A percentile compares a stretch with the other conserved stretches of the same genome.
phyloP scores from a whole-genome alignment of 257 asterid species.

The Solanum stenotomum region DNA sequence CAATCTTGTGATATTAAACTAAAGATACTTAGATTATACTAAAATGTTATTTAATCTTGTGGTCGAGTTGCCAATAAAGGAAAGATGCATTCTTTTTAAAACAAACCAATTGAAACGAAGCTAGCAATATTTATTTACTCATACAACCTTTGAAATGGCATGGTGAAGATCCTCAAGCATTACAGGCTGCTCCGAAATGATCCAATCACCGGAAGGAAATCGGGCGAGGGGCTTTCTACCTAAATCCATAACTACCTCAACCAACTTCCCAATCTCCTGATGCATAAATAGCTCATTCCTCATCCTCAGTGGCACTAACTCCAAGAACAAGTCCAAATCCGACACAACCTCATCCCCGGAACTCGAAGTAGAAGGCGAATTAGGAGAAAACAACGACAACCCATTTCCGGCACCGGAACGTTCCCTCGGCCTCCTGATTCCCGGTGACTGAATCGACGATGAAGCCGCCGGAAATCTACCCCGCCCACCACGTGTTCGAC shows the following conservation, averaged over 20 bases:
- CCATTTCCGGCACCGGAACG: conserved; percentile 38
- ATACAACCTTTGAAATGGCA: conserved; percentile 77
- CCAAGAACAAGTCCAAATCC: conserved; percentile 84
- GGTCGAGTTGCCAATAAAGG: neutral
- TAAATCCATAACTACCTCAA: conserved; percentile 98
- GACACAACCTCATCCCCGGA: conserved; percentile 52
- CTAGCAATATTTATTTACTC: neutral
- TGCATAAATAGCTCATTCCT: conserved; percentile 56
- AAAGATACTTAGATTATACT: neutral
- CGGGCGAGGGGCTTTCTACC: conserved; percentile 95
- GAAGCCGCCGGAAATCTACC: conserved; percentile 36
- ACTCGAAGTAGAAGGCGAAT: conserved; percentile 39
- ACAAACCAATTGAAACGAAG: neutral
- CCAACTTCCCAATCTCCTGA: conserved; percentile 50
- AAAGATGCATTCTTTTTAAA: neutral
- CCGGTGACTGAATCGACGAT: conserved; percentile 45
- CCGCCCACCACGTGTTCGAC: conserved; percentile 49
- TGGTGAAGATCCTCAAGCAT: conserved; percentile 67
- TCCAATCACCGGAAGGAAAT: conserved; percentile 88
- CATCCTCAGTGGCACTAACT: conserved; percentile 71
- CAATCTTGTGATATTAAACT: neutral
- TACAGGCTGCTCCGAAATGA: conserved; percentile 66
- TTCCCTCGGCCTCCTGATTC: conserved; percentile 63
- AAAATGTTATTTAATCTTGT: neutral
- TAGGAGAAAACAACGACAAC: conserved; percentile 34